Evolutionary conservation across 495 filamentous ascomycete species (phyloP).

Genomic region (Aspergillus carlsbadensis): DNA sequence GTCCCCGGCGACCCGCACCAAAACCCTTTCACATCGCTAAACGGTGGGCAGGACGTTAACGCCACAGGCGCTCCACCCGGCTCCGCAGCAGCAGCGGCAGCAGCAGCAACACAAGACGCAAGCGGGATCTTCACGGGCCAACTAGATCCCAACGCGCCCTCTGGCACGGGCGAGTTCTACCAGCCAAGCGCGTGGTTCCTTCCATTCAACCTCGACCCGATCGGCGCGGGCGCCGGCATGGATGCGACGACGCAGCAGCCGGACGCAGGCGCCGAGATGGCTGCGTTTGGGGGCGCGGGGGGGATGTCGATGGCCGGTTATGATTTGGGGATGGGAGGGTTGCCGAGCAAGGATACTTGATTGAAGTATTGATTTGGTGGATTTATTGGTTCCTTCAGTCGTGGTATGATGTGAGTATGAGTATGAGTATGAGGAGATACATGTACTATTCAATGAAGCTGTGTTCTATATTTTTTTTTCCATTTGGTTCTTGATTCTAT

Average conservation of each 20-base stretch:
- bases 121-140: slow-evolving; percentile 37
- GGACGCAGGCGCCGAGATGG: slow-evolving; percentile 20
- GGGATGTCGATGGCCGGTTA: slow-evolving; percentile 33
- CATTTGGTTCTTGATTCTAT: too few relatives aligned
- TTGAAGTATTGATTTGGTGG: too few relatives aligned
- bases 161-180: slow-evolving; percentile 43
- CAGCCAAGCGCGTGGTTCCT: slow-evolving; percentile 86
- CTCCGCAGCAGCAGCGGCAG: too few relatives aligned
- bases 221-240: slow-evolving; percentile 26
- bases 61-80: too few relatives aligned
- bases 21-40: slow-evolving; percentile 29
- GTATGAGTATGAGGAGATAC: too few relatives aligned
- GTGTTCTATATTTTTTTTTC: too few relatives aligned
- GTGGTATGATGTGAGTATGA: too few relatives aligned
- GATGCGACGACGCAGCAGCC: slow-evolving; percentile 16
- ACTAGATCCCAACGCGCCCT: slow-evolving; percentile 39
- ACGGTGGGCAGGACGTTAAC: slow-evolving; percentile 21
- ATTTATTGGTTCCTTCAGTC: too few relatives aligned
- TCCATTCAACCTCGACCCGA: slow-evolving; percentile 86
- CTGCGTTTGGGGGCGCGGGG: slow-evolving; percentile 23
- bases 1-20: slow-evolving; percentile 23
- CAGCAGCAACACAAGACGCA: slow-evolving; percentile 14
- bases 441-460: too few relatives aligned
- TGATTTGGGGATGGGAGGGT: slow-evolving; percentile 28
- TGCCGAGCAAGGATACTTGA: slow-evolving; percentile 1